Evolutionary conservation across 208 protist genomes (phyloP).

Genomic region (Porcisia hertigi): DNA sequence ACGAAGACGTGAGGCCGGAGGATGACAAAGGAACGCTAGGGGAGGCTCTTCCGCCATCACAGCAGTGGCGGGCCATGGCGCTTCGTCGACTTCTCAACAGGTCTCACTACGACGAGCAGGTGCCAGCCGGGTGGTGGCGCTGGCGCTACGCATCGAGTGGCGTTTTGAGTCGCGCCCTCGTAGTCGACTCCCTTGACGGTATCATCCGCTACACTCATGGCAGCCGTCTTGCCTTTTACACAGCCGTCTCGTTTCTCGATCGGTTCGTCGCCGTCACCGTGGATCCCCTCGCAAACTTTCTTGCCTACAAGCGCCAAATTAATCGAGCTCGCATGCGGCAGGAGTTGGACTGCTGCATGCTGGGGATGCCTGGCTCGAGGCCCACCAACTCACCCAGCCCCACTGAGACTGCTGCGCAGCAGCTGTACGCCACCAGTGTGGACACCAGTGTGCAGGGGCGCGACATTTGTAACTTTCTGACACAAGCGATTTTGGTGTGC

Average conservation of each 20-base stretch:
- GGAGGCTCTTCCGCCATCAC: constrained; percentile 26
- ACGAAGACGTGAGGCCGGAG: constrained; percentile 5
- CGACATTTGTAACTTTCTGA: constrained; percentile 60
- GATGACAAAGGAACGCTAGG: neutral
- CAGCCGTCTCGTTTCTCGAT: constrained; percentile 67
- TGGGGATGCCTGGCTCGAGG: constrained; percentile 13
- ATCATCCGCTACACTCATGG: constrained; percentile 63
- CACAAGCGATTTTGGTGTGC: constrained; percentile 73
- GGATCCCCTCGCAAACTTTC: constrained; percentile 37
- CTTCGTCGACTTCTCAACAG: constrained; percentile 29
- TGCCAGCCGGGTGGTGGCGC: constrained; percentile 47
- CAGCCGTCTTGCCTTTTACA: constrained; percentile 65
- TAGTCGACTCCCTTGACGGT: constrained; percentile 78
- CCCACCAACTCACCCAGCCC: neutral
- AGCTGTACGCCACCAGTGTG: neutral
- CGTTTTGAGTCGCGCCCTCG: constrained; percentile 46
- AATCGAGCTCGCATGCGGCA: constrained; percentile 14
- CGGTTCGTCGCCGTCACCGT: constrained; percentile 52
- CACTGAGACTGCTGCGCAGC: neutral
- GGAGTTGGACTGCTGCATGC: constrained; percentile 29
- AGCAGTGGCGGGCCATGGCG: constrained; percentile 36
- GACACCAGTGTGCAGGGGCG: constrained; percentile 25
- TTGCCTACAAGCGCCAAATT: constrained; percentile 21
- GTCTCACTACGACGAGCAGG: constrained; percentile 37
- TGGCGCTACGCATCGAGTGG: constrained; percentile 59